Base-by-base conservation (phyloP, 1,139 yeast species). In the Magnusiomyces paraingens region DNA sequence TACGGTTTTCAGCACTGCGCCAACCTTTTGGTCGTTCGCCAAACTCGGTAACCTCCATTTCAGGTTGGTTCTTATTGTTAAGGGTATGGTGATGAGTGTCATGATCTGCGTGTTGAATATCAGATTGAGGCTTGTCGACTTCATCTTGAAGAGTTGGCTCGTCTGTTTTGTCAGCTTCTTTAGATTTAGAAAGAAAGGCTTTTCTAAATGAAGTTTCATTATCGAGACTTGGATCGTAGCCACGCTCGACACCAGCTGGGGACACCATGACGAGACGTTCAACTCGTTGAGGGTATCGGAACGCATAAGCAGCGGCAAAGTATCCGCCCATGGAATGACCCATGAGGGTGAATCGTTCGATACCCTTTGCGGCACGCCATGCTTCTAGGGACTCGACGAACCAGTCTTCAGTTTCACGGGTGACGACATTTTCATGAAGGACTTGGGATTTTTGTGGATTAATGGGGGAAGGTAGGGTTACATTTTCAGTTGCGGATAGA, bases 251-350 rank as follows among this genome's bases (percentile, higher is more conserved):
- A 0, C 96, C 97, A 0, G 87, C 91, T 0, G 97, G 97, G 1
- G 94, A 84, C 10, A 86, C 79, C 49, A 90, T 72, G 4, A 87
- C 74, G 57, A 90, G 73, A 58, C 80, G 79, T 29, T 78, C 73
- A 14, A 89, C 76, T 3, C 74, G 72, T 1, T 76, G 70, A 0
- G 95, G 93, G 65, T 87, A 84, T 61, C 83, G 83, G 65, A 84
- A 63, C 5, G 90, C 82, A 66, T 90, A 90, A 15, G 85, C 83
- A 58, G 86, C 79, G 17, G 91, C 82, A 57, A 90, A 70, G 65
- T 88, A 88, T 0, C 95, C 96, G 36, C 97, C 97, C 66, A 87
- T 82, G 0, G 96, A 89, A 69, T 90, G 97, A 1, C 94, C 96
- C 63, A 89, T 75, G 17, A 90, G 68, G 39, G 85, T 82, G 60